phyloP scores from a whole-genome alignment of 352 stramenopile species.

The Achlya hypogyna region DNA sequence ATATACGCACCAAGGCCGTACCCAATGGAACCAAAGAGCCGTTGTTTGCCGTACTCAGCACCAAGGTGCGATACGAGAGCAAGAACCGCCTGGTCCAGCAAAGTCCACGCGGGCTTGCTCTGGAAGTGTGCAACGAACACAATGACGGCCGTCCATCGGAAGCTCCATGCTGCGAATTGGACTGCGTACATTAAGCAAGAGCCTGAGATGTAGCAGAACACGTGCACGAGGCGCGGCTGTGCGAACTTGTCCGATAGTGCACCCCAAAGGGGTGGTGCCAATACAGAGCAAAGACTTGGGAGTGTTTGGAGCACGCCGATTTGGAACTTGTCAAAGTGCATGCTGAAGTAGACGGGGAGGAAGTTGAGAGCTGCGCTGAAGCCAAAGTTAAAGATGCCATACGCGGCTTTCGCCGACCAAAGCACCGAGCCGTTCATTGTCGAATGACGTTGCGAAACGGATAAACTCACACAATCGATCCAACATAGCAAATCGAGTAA shows the following conservation, averaged over 20 bases:
- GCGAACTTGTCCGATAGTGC: slow-evolving; percentile 55
- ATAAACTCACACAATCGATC: too few relatives aligned
- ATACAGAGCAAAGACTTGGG: slow-evolving; percentile 47
- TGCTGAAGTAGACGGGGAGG: slow-evolving; percentile 31
- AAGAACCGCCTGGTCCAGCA: slow-evolving; percentile 65
- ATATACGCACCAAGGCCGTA: slow-evolving; percentile 58
- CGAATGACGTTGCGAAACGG: too few relatives aligned
- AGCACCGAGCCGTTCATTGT: slow-evolving; percentile 14
- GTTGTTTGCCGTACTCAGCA: slow-evolving; percentile 77
- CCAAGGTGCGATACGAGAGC: slow-evolving; percentile 54
- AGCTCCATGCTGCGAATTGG: slow-evolving; percentile 40
- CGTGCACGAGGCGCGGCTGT: slow-evolving; percentile 52
- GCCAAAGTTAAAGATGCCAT: slow-evolving; percentile 51
- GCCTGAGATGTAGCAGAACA: slow-evolving; percentile 47
- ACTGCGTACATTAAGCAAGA: slow-evolving; percentile 48
- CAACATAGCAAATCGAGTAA: too few relatives aligned
- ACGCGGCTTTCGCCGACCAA: slow-evolving; percentile 72
- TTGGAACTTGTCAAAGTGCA: slow-evolving; percentile 59
- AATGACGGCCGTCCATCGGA: slow-evolving; percentile 40
- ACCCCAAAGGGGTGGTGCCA: slow-evolving; percentile 66
- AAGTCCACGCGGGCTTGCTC: slow-evolving; percentile 39
- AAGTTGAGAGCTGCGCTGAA: slow-evolving; percentile 64
- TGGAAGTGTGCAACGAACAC: slow-evolving; percentile 58
- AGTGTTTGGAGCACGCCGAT: slow-evolving; percentile 68
- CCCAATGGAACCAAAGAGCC: slow-evolving; percentile 63